Evolutionary conservation across 139 green algal species (phyloP).

Genomic region (Dunaliella sp.): DNA sequence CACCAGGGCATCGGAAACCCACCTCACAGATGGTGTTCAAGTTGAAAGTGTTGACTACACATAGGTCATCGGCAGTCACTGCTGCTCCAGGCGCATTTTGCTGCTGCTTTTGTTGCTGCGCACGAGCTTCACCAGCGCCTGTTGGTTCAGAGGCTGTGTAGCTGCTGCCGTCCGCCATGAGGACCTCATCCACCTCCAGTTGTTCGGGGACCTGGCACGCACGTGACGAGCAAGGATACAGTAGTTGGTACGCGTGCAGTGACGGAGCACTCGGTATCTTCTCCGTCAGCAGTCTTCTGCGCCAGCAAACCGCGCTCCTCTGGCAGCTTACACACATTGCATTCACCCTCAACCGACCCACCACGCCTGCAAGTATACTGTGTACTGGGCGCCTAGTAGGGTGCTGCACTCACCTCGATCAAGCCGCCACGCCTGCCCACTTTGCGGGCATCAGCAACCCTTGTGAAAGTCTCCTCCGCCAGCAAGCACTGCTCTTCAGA

Average conservation of each 20-base stretch:
- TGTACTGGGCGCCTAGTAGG: too few species aligned
- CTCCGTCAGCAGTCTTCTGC: too few species aligned
- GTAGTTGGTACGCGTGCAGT: too few species aligned
- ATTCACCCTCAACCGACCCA: too few species aligned
- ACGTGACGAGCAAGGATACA: too few species aligned
- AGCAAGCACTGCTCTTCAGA: background rate
- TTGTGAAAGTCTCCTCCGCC: background rate
- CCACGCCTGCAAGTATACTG: too few species aligned
- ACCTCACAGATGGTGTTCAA: background rate
- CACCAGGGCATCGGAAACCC: too few species aligned
- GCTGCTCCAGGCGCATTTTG: background rate
- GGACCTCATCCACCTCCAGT: background rate
- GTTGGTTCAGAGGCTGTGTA: background rate
- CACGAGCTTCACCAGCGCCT: background rate
- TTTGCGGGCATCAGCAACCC: background rate
- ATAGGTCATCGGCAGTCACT: background rate
- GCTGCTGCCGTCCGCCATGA: slow-evolving; percentile 4
- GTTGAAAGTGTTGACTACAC: background rate
- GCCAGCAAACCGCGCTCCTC: too few species aligned
- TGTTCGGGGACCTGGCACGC: slow-evolving; percentile 2
- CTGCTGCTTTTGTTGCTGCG: background rate
- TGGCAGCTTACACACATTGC: too few species aligned
- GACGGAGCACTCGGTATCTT: too few species aligned
- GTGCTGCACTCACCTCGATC: background rate
- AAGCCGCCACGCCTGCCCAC: background rate